phyloP scores from a whole-genome alignment of 2,329 filamentous ascomycete genomes.

The Aspergillus fumigatus region DNA sequence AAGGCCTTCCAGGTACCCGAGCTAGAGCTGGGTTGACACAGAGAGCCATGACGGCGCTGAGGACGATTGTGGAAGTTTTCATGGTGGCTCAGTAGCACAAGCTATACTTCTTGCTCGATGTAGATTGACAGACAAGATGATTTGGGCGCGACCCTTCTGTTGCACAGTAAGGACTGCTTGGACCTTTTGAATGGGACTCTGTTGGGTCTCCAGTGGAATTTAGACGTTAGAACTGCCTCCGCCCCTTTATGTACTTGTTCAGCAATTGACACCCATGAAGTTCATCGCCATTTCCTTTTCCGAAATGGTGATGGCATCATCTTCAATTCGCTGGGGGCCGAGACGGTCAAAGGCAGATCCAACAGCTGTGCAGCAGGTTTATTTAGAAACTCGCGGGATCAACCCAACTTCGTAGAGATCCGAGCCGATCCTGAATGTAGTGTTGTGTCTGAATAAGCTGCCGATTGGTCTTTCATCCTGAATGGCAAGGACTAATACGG shows the following conservation, averaged over 20 bases:
- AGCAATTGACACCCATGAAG: background rate
- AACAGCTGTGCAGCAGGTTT: background rate
- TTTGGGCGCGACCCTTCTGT: background rate
- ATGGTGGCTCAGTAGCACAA: slow-evolving; percentile 15
- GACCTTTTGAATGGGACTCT: background rate
- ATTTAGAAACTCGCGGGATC: background rate
- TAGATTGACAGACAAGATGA: background rate
- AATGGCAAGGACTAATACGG: background rate
- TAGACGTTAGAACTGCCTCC: background rate
- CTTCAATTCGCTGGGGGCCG: background rate
- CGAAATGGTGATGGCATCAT: background rate
- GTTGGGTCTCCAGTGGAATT: background rate
- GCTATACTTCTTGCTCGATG: background rate
- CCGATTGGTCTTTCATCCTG: background rate
- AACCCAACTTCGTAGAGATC: background rate
- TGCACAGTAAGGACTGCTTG: background rate
- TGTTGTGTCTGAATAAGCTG: background rate
- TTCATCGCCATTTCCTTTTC: background rate
- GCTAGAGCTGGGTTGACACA: slow-evolving; percentile 19
- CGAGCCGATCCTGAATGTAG: background rate
- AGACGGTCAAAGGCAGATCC: background rate
- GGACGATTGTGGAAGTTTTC: slow-evolving; percentile 22
- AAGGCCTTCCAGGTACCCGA: slow-evolving; percentile 14
- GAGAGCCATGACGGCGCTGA: slow-evolving; percentile 21
- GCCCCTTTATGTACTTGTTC: background rate